phyloP scores from a whole-genome alignment of 2,329 filamentous ascomycete species.

The Fragosphaeria purpurea region DNA sequence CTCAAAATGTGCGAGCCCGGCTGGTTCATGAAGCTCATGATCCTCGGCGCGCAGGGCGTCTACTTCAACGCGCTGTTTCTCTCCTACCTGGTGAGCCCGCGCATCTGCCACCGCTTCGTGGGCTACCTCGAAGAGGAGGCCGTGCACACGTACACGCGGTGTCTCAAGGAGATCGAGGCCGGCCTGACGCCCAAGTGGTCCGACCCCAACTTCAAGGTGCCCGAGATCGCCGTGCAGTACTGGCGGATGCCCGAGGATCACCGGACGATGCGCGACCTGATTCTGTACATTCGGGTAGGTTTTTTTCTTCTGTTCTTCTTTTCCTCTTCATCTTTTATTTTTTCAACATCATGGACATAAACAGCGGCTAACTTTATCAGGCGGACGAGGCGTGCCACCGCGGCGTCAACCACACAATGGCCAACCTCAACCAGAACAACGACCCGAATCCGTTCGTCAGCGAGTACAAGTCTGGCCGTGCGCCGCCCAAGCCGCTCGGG shows the following conservation, averaged over 20 bases:
- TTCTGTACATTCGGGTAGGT: constrained; percentile 82
- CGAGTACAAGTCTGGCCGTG: constrained; percentile 60
- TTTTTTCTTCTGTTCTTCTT: background rate
- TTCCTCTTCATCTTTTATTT: background rate
- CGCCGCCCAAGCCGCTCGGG: constrained; percentile 56
- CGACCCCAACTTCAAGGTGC: constrained; percentile 58
- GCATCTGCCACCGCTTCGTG: constrained; percentile 88
- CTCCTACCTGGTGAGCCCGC: constrained; percentile 75
- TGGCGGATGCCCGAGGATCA: constrained; percentile 87
- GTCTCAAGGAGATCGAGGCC: constrained; percentile 74
- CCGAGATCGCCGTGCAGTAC: constrained; percentile 82
- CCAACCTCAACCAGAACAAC: constrained; percentile 72
- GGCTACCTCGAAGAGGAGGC: constrained; percentile 97
- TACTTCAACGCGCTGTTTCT: constrained; percentile 95
- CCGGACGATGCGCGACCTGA: constrained; percentile 73
- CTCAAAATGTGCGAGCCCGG: constrained; percentile 73
- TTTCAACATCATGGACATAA: background rate
- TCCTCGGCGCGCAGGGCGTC: constrained; percentile 85
- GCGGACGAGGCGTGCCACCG: constrained; percentile 67
- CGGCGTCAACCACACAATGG: constrained; percentile 91
- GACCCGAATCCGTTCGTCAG: constrained; percentile 92
- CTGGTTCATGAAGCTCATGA: constrained; percentile 79
- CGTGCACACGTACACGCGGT: constrained; percentile 86
- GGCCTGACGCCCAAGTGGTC: constrained; percentile 79
- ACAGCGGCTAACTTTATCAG: background rate